A percentile compares a stretch with the other conserved stretches of the same genome.
phyloP scores from a whole-genome alignment of 1,284 basidiomycete species.

The Omphalotus olearius region DNA sequence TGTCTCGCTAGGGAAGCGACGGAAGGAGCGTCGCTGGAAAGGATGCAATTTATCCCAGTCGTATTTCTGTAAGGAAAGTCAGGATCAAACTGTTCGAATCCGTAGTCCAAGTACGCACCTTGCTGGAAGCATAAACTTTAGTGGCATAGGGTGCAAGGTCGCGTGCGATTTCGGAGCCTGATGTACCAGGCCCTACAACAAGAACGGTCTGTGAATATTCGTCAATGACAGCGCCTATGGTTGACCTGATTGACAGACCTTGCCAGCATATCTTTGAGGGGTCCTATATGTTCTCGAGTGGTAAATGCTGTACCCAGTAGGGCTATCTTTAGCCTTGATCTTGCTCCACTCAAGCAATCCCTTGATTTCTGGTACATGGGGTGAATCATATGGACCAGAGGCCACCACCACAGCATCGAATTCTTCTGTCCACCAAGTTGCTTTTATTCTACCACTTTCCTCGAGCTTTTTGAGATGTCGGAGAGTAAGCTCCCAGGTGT shows the following conservation, averaged over 20 bases:
- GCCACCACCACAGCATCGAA: constrained; percentile 20
- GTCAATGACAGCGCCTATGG: not conserved
- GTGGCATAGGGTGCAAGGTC: constrained; percentile 18
- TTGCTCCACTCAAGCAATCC: constrained; percentile 20
- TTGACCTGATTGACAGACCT: constrained; percentile 10
- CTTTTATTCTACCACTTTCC: constrained; percentile 17
- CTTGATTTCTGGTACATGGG: constrained; percentile 20
- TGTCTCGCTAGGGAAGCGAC: constrained; percentile 16
- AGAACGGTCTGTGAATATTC: constrained; percentile 15
- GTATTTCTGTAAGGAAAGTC: constrained; percentile 5
- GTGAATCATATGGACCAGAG: constrained; percentile 19
- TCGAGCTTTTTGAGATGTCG: constrained; percentile 18
- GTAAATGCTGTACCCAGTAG: constrained; percentile 15
- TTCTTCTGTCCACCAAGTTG: constrained; percentile 21
- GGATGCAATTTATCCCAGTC: constrained; percentile 16
- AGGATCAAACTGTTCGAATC: not conserved
- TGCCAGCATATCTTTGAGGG: constrained; percentile 19
- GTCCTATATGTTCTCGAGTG: constrained; percentile 20
- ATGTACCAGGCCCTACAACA: constrained; percentile 18
- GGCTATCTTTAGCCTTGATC: not conserved
- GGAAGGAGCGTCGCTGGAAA: constrained; percentile 18
- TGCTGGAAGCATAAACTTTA: constrained; percentile 14
- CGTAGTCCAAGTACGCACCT: constrained; percentile 11
- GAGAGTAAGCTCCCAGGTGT: constrained; percentile 21
- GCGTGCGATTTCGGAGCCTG: constrained; percentile 22